Evolutionary conservation across 2,329 filamentous ascomycete genomes (phyloP).

Genomic region (Macrophomina phaseolina): DNA sequence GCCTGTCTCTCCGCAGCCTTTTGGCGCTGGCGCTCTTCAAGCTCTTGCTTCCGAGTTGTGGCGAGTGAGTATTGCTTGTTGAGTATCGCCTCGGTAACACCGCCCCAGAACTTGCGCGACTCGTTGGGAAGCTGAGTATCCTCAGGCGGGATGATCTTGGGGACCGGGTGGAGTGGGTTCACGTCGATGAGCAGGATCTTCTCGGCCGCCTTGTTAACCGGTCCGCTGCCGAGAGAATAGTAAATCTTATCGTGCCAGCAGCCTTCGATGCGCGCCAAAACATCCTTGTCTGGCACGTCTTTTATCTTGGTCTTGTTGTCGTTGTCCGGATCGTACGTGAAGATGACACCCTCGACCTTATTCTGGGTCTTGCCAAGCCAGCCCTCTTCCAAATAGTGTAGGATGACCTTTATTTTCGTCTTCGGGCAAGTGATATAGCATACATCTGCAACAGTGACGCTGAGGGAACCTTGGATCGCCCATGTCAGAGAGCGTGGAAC

Average conservation of each 20-base stretch:
- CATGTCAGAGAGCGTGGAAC: background rate
- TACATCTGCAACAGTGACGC: conserved; percentile 86
- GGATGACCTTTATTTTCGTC: conserved; percentile 87
- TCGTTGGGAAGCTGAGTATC: conserved; percentile 87
- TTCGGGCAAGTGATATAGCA: conserved; percentile 90
- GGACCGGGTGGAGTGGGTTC: conserved; percentile 76
- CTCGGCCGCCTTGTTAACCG: conserved; percentile 55
- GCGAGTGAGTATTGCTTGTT: conserved; percentile 83
- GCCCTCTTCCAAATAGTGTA: conserved; percentile 92
- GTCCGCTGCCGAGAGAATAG: conserved; percentile 59
- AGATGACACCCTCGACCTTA: conserved; percentile 87
- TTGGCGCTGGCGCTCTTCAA: conserved; percentile 87
- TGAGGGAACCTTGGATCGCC: conserved; percentile 66
- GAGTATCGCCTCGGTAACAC: conserved; percentile 84
- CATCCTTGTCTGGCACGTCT: conserved; percentile 83
- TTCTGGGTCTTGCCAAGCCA: conserved; percentile 94
- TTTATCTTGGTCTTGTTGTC: conserved; percentile 80
- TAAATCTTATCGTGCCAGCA: conserved; percentile 79
- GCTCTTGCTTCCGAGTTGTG: conserved; percentile 84
- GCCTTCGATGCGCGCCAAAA: conserved; percentile 82
- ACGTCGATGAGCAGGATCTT: conserved; percentile 84
- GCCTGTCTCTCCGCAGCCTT: conserved; percentile 81
- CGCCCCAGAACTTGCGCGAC: conserved; percentile 84
- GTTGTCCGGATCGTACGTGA: conserved; percentile 85
- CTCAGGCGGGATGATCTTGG: conserved; percentile 78